These are phyloP conservation scores for Poteriospumella lacustris DNA, from an alignment of 108 stramenopile species.

Conservation along the genomic window DNA sequence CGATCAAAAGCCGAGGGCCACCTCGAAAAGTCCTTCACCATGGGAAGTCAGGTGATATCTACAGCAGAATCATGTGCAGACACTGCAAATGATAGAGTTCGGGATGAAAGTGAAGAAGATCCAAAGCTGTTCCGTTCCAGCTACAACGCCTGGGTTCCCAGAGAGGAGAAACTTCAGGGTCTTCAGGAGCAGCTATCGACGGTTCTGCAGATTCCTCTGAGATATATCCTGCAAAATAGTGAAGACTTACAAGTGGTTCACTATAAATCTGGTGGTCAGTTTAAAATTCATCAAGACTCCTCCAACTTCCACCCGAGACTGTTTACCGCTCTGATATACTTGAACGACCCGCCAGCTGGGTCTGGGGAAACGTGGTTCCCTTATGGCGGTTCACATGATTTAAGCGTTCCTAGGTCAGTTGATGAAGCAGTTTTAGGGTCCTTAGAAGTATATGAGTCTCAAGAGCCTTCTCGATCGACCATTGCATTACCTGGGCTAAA, in stretches of 20 bases:
- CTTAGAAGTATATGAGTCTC: not conserved
- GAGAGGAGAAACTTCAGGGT: not conserved
- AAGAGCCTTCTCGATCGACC: not conserved
- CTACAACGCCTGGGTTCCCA: conserved; percentile 18
- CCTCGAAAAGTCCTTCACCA: conserved; percentile 2
- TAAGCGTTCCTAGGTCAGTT: not conserved
- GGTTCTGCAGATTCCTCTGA: not conserved
- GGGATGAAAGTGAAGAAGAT: not conserved
- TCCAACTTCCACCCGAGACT: conserved; percentile 9
- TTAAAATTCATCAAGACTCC: conserved; percentile 16
- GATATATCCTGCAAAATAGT: conserved; percentile 1
- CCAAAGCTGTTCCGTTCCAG: not conserved
- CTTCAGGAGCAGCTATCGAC: not conserved
- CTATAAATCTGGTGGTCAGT: conserved; percentile 5
- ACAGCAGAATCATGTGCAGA: no score
- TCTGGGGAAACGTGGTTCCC: conserved; percentile 27
- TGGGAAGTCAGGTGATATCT: not conserved
- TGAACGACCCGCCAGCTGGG: not conserved
- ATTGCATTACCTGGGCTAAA: not conserved
- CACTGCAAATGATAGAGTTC: not conserved
- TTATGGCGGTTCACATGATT: not conserved
- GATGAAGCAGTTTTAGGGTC: conserved; percentile 13
- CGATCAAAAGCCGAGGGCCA: not conserved
- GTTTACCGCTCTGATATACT: conserved; percentile 18
- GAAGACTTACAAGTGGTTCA: conserved; percentile 27